Conservation (phyloP, 805 yeast species). For the Blastobotrys terrestris region DNA sequence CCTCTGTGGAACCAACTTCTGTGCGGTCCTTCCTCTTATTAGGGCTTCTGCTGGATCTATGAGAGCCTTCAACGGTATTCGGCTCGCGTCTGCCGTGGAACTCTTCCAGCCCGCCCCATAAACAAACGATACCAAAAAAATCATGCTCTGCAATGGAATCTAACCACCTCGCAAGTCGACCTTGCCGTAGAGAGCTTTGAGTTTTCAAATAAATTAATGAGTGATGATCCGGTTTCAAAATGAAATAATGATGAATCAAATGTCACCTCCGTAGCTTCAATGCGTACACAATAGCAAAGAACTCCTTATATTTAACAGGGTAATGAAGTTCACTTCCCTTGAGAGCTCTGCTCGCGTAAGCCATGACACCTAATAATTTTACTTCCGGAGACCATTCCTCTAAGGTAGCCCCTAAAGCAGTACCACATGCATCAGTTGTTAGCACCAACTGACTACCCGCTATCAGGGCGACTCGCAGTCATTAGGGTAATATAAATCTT, state of each 20-base stretch:
- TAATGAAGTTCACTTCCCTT: conserved; percentile 6
- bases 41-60: conserved; percentile 1
- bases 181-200: not conserved
- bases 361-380: not conserved
- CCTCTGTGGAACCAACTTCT: too few species aligned
- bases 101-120: too few species aligned
- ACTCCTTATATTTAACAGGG: conserved; percentile 11
- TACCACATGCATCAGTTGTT: not conserved
- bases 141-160: conserved; percentile 12
- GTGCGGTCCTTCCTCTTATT: too few species aligned
- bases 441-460: too few species aligned
- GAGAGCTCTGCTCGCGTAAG: not conserved
- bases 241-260: conserved; percentile 2
- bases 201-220: not conserved
- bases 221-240: conserved; percentile 4
- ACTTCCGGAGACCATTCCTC: not conserved
- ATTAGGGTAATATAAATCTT: too few species aligned
- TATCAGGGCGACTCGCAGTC: too few species aligned
- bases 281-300: conserved; percentile 9
- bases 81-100: conserved; percentile 3
- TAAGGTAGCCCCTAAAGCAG: not conserved
- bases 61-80: conserved; percentile 18
- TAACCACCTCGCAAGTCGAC: conserved; percentile 13
- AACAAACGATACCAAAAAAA: too few species aligned
- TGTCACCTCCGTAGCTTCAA: conserved; percentile 7